These are phyloP conservation scores for Hawksworthiomyces lignivorus DNA, from an alignment of 2,329 filamentous ascomycete species.

Conservation along the genomic window DNA sequence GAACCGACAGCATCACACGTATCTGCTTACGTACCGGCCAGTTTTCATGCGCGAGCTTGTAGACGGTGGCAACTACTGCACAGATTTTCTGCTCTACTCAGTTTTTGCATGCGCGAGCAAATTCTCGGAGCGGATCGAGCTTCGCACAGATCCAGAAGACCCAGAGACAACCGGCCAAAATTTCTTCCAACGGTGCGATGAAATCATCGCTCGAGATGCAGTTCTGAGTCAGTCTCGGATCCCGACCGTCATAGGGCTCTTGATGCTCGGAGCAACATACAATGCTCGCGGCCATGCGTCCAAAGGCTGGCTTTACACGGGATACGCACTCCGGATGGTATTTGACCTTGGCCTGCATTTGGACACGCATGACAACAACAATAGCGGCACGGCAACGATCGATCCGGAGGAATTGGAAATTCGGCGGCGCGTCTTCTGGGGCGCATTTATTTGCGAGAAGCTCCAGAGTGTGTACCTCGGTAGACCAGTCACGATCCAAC, in stretches of 20 bases:
- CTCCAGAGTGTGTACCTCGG: constrained; percentile 27
- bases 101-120: constrained; percentile 24
- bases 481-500: constrained; percentile 25
- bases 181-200: constrained; percentile 20
- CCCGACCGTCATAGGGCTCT: constrained; percentile 20
- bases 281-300: constrained; percentile 19
- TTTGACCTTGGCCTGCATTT: constrained; percentile 29
- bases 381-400: constrained; percentile 21
- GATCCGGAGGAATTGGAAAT: constrained; percentile 23
- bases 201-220: constrained; percentile 15
- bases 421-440: constrained; percentile 26
- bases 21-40: constrained; percentile 30
- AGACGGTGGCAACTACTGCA: constrained; percentile 27
- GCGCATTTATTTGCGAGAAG: constrained; percentile 26
- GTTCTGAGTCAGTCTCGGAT: constrained; percentile 17
- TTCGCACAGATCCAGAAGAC: constrained; percentile 14
- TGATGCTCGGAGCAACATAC: constrained; percentile 21
- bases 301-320: constrained; percentile 32
- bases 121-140: constrained; percentile 18
- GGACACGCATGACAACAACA: constrained; percentile 13
- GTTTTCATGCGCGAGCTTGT: constrained; percentile 29
- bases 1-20: constrained; percentile 31
- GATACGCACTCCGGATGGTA: constrained; percentile 33
- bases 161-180: constrained; percentile 16
- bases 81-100: constrained; percentile 30